Base-by-base conservation (phyloP, 257 asterid genomes). In the Solanum appendiculatum region DNA sequence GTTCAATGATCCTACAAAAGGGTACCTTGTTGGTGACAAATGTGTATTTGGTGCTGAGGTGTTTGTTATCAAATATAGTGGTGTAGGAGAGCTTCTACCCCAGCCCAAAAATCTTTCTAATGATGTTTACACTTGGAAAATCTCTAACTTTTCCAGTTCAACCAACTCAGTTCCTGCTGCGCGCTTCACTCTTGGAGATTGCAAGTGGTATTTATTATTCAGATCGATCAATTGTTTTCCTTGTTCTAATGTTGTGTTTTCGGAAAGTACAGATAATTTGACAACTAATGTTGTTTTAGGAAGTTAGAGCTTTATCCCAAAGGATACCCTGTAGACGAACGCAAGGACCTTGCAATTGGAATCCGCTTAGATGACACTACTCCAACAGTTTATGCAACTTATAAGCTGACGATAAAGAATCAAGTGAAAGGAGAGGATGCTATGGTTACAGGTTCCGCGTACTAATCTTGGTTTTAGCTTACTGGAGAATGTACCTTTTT, bases 11-110 rank as follows among this genome's bases (percentile, higher is more conserved):
- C 12, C 83, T 18, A 13, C 12, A 0, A 85, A 66, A 0, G 90
- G 90, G 29, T 88, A 77, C 58, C 88, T 88, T 21, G 20, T 78
- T 2, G 77, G 33, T 3, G 88, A 85, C 39, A 33, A 46, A 23
- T 88, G 90, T 64, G 83, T 37, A 1, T 88, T 88, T 66, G 88
- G 90, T 2, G 90, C 40, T 9, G 83, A 85, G 21, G 31, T 87
- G 21, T 2, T 34, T 34, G 87, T 74, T 1, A 40, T 27, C 9
- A 29, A 31, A 3, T n/a, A 1, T 21, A 34, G 8, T 9, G 42
- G 85, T 8, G 81, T 23, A n/a, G 86, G 86, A 44, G 84, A 85
- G 37, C 15, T 27, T 25, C 8, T 82, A 14, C 9, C 8, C n/a
- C 31, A 31, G 3, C 54, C 7, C 21, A 12, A 4, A n/a, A 36